Evolutionary conservation across 495 filamentous ascomycete genomes (phyloP).

Genomic region (Penicillium paradoxum): DNA sequence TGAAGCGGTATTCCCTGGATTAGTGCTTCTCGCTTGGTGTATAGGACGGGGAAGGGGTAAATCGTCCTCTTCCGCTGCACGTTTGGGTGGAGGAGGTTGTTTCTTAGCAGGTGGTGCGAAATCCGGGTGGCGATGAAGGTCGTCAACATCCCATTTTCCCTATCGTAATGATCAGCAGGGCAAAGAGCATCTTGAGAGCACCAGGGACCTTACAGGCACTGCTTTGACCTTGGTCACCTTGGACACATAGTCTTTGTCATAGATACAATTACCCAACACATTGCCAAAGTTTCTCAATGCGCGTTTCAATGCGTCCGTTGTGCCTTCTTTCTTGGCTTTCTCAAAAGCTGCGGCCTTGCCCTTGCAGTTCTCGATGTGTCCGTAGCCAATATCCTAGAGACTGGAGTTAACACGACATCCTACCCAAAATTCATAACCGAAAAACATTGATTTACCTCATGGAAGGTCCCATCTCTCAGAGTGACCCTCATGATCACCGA

Average conservation of each 20-base stretch:
- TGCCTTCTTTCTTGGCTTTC: conserved; percentile 97
- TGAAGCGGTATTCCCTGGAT: conserved; percentile 10
- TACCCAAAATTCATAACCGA: neutral
- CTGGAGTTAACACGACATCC: neutral
- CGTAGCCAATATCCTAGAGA: conserved; percentile 81
- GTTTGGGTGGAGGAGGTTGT: conserved; percentile 43
- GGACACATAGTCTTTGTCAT: conserved; percentile 87
- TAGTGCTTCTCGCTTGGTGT: conserved; percentile 17
- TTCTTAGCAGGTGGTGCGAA: conserved; percentile 57
- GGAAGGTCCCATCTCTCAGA: conserved; percentile 84
- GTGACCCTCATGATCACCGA: conserved; percentile 88
- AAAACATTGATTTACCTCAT: conserved; percentile 54
- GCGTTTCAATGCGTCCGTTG: conserved; percentile 88
- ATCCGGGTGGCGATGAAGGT: conserved; percentile 76
- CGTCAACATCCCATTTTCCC: conserved; percentile 64
- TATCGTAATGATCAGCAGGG: conserved; percentile 22
- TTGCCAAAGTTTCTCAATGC: conserved; percentile 91
- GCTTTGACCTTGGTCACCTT: conserved; percentile 81
- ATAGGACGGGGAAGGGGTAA: conserved; percentile 31
- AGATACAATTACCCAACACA: conserved; percentile 92
- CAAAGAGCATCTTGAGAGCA: neutral
- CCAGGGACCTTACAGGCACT: conserved; percentile 41
- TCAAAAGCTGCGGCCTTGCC: conserved; percentile 92
- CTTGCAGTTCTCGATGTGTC: conserved; percentile 91
- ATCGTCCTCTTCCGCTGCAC: conserved; percentile 32